A percentile compares a stretch with the other conserved stretches of the same genome.
Evolutionary conservation across 176 grass and related monocot species (phyloP).

Genomic region (Aegilops tauschii): DNA sequence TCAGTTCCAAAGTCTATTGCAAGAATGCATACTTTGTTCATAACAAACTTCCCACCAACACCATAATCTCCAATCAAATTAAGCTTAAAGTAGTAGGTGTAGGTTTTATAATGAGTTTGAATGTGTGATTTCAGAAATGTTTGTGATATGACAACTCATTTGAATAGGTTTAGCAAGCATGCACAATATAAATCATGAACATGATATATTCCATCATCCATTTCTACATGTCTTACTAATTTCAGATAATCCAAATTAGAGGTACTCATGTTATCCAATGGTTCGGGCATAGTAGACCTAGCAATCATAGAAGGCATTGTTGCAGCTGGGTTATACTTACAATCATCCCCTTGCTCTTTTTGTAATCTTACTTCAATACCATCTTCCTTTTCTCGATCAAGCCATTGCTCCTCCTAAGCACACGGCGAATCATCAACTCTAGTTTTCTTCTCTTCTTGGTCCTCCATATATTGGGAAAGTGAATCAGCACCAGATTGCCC

Average conservation of each 20-base stretch:
- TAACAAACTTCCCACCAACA: background rate
- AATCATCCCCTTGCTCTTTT: background rate
- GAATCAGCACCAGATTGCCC: background rate
- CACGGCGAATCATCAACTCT: too few species aligned
- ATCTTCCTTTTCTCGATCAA: background rate
- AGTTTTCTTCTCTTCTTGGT: background rate
- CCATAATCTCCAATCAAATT: background rate
- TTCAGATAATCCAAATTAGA: background rate
- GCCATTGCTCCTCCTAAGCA: too few species aligned
- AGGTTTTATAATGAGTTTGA: background rate
- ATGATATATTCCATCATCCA: background rate
- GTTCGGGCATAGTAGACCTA: background rate
- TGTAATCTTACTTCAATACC: background rate
- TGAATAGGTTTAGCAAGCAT: background rate
- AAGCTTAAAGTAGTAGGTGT: background rate
- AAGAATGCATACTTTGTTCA: background rate
- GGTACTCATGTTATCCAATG: background rate
- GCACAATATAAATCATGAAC: background rate
- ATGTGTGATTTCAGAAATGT: background rate
- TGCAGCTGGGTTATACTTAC: background rate
- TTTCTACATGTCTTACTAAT: background rate
- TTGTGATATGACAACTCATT: background rate
- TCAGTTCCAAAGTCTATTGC: background rate
- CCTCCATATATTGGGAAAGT: background rate
- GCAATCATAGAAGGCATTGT: background rate